These are phyloP conservation scores for Xylariaceae sp. DNA, from an alignment of 2,329 filamentous ascomycete species.

Conservation along the genomic window DNA sequence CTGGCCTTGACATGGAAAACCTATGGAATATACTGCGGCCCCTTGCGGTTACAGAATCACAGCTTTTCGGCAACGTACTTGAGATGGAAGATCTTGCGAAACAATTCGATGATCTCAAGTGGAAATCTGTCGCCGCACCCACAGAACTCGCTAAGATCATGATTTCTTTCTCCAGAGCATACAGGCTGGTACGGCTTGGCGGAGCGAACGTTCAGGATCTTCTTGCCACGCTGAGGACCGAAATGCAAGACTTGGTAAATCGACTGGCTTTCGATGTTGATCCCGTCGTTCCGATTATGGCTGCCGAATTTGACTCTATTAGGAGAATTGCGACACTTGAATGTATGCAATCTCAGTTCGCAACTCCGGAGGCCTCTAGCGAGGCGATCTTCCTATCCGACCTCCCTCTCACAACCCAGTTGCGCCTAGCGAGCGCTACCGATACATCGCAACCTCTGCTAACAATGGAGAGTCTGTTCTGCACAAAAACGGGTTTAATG, in stretches of 20 bases:
- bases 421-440: slow-evolving; percentile 36
- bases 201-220: slow-evolving; percentile 41
- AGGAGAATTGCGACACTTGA: slow-evolving; percentile 48
- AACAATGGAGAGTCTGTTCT: slow-evolving; percentile 43
- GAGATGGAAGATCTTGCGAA: slow-evolving; percentile 52
- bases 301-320: slow-evolving; percentile 52
- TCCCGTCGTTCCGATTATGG: slow-evolving; percentile 44
- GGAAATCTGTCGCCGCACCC: slow-evolving; percentile 51
- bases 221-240: slow-evolving; percentile 43
- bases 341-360: slow-evolving; percentile 16
- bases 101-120: slow-evolving; percentile 58
- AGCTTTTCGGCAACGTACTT: slow-evolving; percentile 40
- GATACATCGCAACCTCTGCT: slow-evolving; percentile 39
- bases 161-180: slow-evolving; percentile 51
- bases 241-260: slow-evolving; percentile 51
- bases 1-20: slow-evolving; percentile 73
- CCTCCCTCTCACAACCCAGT: slow-evolving; percentile 37
- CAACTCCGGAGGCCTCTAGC: slow-evolving; percentile 19
- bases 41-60: slow-evolving; percentile 43
- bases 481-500: slow-evolving; percentile 13
- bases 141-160: slow-evolving; percentile 49
- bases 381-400: slow-evolving; percentile 47
- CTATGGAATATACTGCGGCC: slow-evolving; percentile 74
- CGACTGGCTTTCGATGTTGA: slow-evolving; percentile 32
- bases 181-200: slow-evolving; percentile 48